Evolutionary conservation across 345 rosid species (phyloP).

Genomic region (Eucalyptus marginata): DNA sequence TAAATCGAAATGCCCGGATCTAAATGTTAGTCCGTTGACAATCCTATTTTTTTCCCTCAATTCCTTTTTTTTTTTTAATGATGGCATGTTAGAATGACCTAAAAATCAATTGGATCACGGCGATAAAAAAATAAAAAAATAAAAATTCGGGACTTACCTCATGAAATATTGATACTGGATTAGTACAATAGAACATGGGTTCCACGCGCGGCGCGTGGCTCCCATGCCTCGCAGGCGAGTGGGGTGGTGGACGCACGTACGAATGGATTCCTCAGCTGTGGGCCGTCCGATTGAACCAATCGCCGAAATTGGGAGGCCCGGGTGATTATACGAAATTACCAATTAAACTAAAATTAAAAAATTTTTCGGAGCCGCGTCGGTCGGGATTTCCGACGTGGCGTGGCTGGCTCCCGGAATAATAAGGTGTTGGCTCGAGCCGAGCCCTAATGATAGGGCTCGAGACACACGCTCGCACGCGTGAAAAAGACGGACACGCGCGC

Average conservation of each 20-base stretch:
- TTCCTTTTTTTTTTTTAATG: not conserved
- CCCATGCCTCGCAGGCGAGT: not conserved
- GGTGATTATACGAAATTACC: not conserved
- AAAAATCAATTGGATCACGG: not conserved
- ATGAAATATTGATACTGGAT: not conserved
- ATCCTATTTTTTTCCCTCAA: not conserved
- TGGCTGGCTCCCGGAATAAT: not conserved
- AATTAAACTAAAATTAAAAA: not conserved
- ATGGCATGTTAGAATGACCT: not conserved
- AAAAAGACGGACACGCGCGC: slow-evolving; percentile 1
- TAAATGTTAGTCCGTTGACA: not conserved
- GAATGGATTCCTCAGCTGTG: not conserved
- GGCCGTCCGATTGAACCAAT: not conserved
- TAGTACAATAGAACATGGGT: not conserved
- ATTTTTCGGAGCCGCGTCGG: not conserved
- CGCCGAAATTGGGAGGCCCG: not conserved
- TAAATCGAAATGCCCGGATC: not conserved
- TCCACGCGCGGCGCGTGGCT: not conserved
- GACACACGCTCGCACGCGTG: not conserved
- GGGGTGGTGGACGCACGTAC: not conserved
- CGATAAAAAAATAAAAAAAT: not conserved
- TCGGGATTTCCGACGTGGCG: not conserved
- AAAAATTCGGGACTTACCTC: not conserved
- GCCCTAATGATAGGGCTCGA: not conserved
- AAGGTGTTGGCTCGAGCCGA: not conserved